phyloP scores from a whole-genome alignment of 2,329 filamentous ascomycete species.

The Penicillium hesseltinei region DNA sequence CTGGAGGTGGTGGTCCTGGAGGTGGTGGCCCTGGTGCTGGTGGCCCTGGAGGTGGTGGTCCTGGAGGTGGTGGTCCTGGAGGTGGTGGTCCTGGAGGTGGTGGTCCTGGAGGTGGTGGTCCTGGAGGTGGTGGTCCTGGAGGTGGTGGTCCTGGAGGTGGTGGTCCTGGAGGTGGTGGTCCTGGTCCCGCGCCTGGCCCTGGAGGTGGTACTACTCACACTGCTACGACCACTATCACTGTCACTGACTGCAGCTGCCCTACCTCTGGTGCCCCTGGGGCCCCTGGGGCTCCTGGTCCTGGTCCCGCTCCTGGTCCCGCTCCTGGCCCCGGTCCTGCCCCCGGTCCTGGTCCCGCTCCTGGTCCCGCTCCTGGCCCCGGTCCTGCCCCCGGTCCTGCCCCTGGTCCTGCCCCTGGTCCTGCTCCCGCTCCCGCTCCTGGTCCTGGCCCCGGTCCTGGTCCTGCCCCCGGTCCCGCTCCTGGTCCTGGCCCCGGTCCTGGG shows the following conservation, averaged over 20 bases:
- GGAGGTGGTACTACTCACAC: conserved; percentile 5
- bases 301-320: too few species aligned
- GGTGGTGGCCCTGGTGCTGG: too few species aligned
- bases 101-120: not conserved
- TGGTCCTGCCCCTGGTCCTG: not conserved
- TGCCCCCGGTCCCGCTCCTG: not conserved
- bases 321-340: too few species aligned
- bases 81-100: not conserved
- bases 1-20: not conserved
- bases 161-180: not conserved
- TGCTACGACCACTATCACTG: conserved; percentile 21
- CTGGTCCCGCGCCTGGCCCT: too few species aligned
- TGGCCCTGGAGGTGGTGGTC: not conserved
- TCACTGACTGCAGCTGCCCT: conserved; percentile 21
- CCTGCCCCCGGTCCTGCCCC: not conserved
- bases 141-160: not conserved
- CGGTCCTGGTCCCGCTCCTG: not conserved
- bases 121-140: not conserved
- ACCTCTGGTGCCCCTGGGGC: conserved; percentile 2
- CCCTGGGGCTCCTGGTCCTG: not conserved
- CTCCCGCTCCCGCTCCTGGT: not conserved
- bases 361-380: not conserved
- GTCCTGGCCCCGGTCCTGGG: not conserved
- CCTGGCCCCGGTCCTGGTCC: not conserved
- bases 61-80: not conserved